phyloP scores from a whole-genome alignment of 2,329 filamentous ascomycete species.

The Myotisia sp. region DNA sequence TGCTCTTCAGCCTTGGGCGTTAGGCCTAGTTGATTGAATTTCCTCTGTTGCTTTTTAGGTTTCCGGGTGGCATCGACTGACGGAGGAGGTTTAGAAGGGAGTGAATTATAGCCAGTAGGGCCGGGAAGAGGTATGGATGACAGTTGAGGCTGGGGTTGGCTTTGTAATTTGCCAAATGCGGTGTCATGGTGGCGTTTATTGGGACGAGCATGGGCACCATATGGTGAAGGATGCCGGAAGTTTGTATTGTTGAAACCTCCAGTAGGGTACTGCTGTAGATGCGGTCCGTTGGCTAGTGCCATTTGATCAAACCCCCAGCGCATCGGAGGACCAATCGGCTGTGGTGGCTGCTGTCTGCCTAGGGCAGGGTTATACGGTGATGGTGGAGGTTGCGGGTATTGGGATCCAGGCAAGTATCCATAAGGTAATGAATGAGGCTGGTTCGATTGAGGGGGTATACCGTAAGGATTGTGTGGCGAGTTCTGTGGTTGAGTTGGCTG shows the following conservation, averaged over 20 bases:
- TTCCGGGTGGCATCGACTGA: constrained; percentile 23
- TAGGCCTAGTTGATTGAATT: constrained; percentile 34
- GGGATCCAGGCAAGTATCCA: too few relatives aligned
- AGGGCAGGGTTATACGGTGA: neutral
- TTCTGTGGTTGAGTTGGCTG: too few relatives aligned
- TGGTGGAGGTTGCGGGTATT: too few relatives aligned
- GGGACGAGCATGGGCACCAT: neutral
- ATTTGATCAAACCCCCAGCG: constrained; percentile 1
- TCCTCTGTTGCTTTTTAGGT: constrained; percentile 29
- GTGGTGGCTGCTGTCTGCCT: too few relatives aligned
- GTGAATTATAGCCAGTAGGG: constrained; percentile 31
- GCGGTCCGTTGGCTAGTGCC: neutral
- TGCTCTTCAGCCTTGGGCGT: constrained; percentile 33
- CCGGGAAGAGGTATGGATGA: constrained; percentile 26
- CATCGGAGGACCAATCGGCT: neutral
- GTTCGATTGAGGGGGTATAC: too few relatives aligned
- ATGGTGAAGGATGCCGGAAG: constrained; percentile 5
- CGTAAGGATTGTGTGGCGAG: too few relatives aligned
- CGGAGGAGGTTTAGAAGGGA: constrained; percentile 30
- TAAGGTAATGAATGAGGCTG: too few relatives aligned
- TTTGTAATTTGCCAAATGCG: constrained; percentile 14
- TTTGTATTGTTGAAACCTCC: neutral
- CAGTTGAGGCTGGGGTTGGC: constrained; percentile 15
- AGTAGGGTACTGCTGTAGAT: neutral
- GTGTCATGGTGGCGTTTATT: constrained; percentile 11